Evolutionary conservation across 2,329 filamentous ascomycete species (phyloP).

Genomic region (Paraphoma chrysanthemicola): DNA sequence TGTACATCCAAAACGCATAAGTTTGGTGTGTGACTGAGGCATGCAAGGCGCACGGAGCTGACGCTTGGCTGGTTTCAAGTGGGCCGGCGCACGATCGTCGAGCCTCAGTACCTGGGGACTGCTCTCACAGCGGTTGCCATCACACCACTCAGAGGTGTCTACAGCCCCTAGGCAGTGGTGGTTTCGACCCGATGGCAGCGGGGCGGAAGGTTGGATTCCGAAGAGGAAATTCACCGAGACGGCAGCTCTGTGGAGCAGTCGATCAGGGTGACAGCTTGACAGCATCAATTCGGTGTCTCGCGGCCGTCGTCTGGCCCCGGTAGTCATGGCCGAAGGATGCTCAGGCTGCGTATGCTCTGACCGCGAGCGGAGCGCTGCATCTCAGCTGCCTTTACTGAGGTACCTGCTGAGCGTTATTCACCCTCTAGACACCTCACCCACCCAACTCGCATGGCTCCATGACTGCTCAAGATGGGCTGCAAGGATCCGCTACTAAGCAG

Average conservation of each 20-base stretch:
- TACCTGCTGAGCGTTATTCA: no score
- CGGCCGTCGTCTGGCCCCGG: not conserved
- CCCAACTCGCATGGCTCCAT: no score
- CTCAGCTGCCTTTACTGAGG: no score
- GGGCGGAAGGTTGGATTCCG: not conserved
- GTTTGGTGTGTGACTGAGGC: slow-evolving; percentile 42
- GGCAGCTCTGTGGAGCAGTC: not conserved
- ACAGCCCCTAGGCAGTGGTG: not conserved
- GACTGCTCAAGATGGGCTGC: no score
- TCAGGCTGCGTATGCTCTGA: no score
- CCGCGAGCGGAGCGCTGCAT: no score
- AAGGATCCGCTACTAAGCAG: no score
- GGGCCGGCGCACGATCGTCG: slow-evolving; percentile 12
- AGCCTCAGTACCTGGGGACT: slow-evolving; percentile 8
- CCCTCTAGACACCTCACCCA: no score
- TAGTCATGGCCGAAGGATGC: not conserved
- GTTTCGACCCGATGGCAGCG: not conserved
- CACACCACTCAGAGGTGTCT: not conserved
- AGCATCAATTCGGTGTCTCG: not conserved
- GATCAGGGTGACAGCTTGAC: not conserved
- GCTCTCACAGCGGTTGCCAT: not conserved
- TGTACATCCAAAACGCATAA: slow-evolving; percentile 45
- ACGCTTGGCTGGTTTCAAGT: slow-evolving; percentile 45
- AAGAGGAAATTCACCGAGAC: not conserved
- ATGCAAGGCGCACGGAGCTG: slow-evolving; percentile 27